Evolutionary conservation across 176 grass and related monocot species (phyloP).

Genomic region (Musa itinerans): DNA sequence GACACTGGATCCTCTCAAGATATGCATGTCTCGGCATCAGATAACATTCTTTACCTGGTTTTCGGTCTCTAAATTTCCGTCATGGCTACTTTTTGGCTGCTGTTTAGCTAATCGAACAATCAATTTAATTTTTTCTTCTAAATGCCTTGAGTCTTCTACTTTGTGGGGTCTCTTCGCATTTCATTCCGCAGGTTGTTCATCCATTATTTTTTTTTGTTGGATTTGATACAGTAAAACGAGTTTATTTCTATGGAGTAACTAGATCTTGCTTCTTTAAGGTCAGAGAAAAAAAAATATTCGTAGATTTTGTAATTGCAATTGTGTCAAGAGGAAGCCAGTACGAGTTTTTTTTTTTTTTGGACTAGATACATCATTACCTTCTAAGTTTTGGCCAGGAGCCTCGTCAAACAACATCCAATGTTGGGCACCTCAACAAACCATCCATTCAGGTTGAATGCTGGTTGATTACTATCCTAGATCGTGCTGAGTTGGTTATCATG

Average conservation of each 20-base stretch:
- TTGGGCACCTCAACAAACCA: conserved; percentile 96
- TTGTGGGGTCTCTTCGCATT: no score
- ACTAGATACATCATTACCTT: no score
- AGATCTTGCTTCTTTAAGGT: no score
- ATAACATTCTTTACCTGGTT: not conserved
- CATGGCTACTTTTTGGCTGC: not conserved
- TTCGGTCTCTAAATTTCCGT: not conserved
- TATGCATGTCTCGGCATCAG: not conserved
- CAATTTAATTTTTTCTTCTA: not conserved
- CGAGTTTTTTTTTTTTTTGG: no score
- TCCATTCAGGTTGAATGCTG: conserved; percentile 67
- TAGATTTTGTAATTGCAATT: no score
- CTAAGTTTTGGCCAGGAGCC: conserved; percentile 68
- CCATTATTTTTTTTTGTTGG: no score
- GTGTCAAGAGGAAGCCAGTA: no score
- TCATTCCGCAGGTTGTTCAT: no score
- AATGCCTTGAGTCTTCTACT: no score
- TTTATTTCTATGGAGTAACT: no score
- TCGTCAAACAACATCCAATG: conserved; percentile 91
- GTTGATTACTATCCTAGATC: not conserved
- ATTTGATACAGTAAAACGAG: no score
- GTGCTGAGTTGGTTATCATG: conserved; percentile 3
- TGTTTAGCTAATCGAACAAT: not conserved
- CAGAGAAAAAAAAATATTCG: no score
- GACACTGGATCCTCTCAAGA: not conserved